Percentiles rank a stretch among this genome's conserved stretches.
Evolutionary conservation across 441 rosid species (phyloP).

Genomic region (Cnidoscolus chayamansa): DNA sequence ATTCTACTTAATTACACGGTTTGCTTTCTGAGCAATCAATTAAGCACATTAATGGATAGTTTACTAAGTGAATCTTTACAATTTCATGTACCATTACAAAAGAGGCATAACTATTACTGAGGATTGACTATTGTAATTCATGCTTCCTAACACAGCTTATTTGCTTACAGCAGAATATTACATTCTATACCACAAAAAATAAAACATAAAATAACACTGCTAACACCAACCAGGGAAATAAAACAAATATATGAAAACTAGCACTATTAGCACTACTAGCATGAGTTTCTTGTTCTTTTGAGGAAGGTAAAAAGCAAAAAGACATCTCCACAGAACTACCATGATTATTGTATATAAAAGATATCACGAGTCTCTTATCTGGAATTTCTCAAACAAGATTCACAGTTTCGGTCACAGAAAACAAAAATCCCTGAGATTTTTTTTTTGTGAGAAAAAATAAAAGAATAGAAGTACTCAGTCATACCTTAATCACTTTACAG

Average conservation of each 20-base stretch:
- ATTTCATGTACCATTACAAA: not conserved
- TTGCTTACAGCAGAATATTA: not conserved
- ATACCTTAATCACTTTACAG: conserved; percentile 90
- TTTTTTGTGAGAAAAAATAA: not conserved
- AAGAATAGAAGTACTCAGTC: not conserved
- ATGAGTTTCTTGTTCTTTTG: not conserved
- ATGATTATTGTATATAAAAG: not conserved
- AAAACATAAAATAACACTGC: no score
- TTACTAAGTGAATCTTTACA: not conserved
- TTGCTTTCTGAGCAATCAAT: not conserved
- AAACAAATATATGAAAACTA: no score
- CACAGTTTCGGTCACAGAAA: not conserved
- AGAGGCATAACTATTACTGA: not conserved
- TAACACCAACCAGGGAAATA: no score
- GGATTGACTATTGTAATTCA: no score
- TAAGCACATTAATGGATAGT: not conserved
- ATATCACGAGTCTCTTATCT: not conserved
- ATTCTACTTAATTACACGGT: not conserved
- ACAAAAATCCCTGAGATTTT: not conserved
- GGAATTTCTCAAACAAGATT: not conserved
- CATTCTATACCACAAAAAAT: no score
- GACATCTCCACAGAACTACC: not conserved
- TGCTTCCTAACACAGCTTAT: not conserved
- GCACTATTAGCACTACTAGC: no score
- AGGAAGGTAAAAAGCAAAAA: not conserved